These are phyloP conservation scores for Volvariella surrecta DNA, from an alignment of 1,284 basidiomycete species.

Conservation along the genomic window DNA sequence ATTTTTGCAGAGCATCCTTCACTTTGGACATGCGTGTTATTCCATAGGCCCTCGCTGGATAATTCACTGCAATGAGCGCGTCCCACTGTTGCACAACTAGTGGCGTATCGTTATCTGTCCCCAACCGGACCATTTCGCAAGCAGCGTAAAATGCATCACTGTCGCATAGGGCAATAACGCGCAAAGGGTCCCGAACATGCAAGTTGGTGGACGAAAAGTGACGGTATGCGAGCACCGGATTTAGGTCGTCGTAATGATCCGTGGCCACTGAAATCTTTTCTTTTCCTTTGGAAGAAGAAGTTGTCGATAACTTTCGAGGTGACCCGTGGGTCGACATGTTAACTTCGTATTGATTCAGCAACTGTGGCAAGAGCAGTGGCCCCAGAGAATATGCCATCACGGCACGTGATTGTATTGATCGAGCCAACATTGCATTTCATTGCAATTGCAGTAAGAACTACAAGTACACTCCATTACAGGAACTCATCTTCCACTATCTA, in stretches of 20 bases:
- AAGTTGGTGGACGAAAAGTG: constrained; percentile 57
- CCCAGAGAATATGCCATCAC: too few relatives aligned
- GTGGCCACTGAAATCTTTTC: too few relatives aligned
- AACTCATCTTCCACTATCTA: too few relatives aligned
- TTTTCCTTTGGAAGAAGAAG: too few relatives aligned
- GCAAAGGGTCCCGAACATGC: constrained; percentile 61
- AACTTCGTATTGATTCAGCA: too few relatives aligned
- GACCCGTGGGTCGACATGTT: too few relatives aligned
- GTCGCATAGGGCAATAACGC: constrained; percentile 86
- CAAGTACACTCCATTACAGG: too few relatives aligned
- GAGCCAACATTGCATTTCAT: too few relatives aligned
- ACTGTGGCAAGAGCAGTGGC: too few relatives aligned
- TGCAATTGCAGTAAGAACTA: too few relatives aligned
- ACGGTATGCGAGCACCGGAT: constrained; percentile 63
- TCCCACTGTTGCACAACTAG: constrained; percentile 95
- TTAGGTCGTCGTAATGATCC: constrained; percentile 54
- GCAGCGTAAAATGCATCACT: constrained; percentile 91
- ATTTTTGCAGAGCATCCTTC: constrained; percentile 77
- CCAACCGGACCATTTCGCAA: constrained; percentile 83
- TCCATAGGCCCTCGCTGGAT: constrained; percentile 83
- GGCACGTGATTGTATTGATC: too few relatives aligned
- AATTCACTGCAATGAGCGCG: constrained; percentile 88
- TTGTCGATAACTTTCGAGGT: too few relatives aligned
- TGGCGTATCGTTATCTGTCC: constrained; percentile 65
- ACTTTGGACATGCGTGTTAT: constrained; percentile 81